Evolutionary conservation across 352 stramenopile genomes (phyloP), one percentile per base, ranked within the genome.

Genomic region (Phytophthora uliginosa): DNA sequence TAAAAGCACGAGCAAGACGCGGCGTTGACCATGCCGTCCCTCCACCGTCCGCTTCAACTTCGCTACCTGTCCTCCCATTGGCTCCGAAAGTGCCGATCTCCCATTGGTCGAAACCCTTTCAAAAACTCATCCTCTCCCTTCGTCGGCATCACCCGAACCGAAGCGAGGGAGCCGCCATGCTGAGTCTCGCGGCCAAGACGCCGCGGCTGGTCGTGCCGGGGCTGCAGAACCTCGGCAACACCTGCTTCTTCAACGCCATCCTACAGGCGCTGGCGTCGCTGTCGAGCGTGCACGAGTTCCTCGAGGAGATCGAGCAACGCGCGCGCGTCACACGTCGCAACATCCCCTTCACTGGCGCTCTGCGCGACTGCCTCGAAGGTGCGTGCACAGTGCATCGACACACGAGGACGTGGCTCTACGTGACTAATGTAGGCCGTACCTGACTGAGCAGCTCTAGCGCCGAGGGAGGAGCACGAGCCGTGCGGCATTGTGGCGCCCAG

Each of bases 171-270:
- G 48, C 22, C 26, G 15, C 20, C 5, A 79, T 76, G 67, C 28
- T 42, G 38, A 73, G 58, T 57, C 52, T 76, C 47, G 73, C 58
- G 40, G 63, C 63, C 59, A 71, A 74, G 69, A 70, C 63, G 63
- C 66, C 57, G 58, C 69, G 69, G 13, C 33, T 76, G 56, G 55
- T 24, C n/a, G 79, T 96, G 45, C 84, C 88, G 1, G 91, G 91
- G n/a, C 82, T 97, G 45, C 80, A 92, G 71, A 97, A 97, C 67
- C 76, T 97, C n/a, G 90, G 91, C 72, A 97, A 97, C 71, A 95
- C 91, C 54, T 97, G 91, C 78, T 97, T 95, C 70, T 95, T 97
- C 79, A 97, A 97, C 68, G 91, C 90, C 33, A 94, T 97, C 58
- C 78, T 97, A 58, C 91, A 97, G 72, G 86, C 88, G 57, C 76